phyloP scores from a whole-genome alignment of 1,139 yeast genomes.

The Candida smagusa region DNA sequence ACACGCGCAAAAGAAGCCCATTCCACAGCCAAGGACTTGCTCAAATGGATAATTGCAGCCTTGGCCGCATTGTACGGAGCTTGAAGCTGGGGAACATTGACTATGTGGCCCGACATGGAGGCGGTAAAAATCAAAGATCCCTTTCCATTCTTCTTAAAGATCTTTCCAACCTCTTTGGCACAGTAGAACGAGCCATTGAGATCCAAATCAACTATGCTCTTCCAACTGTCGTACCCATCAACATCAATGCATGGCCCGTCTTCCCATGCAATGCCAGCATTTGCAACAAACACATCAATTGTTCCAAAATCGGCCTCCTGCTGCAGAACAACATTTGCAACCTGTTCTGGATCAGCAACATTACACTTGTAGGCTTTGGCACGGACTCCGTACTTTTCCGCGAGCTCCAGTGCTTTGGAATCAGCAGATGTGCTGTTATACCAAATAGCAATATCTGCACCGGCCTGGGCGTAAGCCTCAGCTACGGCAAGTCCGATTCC shows the following conservation, averaged over 20 bases:
- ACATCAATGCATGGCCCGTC: conserved; percentile 35
- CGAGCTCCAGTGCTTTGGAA: conserved; percentile 53
- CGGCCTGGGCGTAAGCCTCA: conserved; percentile 84
- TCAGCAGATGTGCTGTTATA: conserved; percentile 65
- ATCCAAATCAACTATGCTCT: conserved; percentile 21
- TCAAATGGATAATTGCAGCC: conserved; percentile 80
- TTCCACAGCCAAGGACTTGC: conserved; percentile 75
- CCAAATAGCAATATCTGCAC: conserved; percentile 89
- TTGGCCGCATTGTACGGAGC: conserved; percentile 84
- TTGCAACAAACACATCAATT: conserved; percentile 83
- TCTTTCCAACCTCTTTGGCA: conserved; percentile 53
- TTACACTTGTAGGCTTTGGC: conserved; percentile 73
- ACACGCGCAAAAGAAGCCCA: conserved; percentile 82
- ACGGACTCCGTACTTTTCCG: conserved; percentile 61
- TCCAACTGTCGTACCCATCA: conserved; percentile 17
- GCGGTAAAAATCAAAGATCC: conserved; percentile 78
- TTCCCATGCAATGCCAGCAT: conserved; percentile 89
- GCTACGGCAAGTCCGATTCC: conserved; percentile 88
- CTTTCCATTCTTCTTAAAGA: conserved; percentile 64
- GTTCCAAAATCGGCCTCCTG: conserved; percentile 70
- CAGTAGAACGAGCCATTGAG: conserved; percentile 38
- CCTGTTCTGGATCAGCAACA: conserved; percentile 57
- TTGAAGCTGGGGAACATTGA: conserved; percentile 81
- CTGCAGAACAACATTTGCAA: conserved; percentile 52
- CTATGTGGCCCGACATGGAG: conserved; percentile 83